Percentiles rank a stretch among this genome's conserved stretches.
Evolutionary conservation across 768 basidiomycete genomes (phyloP).

Genomic region (Lactarius psammicola): DNA sequence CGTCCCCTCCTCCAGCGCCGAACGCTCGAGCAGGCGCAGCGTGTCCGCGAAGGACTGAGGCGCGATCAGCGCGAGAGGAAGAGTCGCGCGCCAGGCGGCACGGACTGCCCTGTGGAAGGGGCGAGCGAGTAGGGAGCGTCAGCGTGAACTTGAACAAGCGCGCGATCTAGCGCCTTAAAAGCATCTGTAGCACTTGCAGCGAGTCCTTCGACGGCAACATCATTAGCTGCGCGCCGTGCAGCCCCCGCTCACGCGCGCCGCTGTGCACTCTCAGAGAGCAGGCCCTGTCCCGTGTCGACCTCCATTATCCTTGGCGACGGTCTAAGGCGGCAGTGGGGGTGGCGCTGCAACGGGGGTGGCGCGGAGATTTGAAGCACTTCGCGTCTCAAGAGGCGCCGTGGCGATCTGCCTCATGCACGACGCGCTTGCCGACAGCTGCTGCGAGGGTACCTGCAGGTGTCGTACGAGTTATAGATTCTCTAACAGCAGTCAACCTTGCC

Average conservation of each 20-base stretch:
- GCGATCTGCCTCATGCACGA: conserved; percentile 68
- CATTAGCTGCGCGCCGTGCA: conserved; percentile 30
- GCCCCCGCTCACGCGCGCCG: conserved; percentile 60
- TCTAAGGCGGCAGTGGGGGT: conserved; percentile 27
- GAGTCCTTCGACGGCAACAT: not conserved
- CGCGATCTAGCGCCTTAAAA: conserved; percentile 17
- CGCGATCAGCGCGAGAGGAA: conserved; percentile 25
- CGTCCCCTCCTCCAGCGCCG: too few relatives aligned
- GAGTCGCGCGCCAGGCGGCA: conserved; percentile 14
- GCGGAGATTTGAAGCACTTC: conserved; percentile 29
- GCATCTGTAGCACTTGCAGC: conserved; percentile 27
- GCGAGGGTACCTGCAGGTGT: conserved; percentile 10
- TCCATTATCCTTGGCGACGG: conserved; percentile 67
- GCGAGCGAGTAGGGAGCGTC: too few relatives aligned
- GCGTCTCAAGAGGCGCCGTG: conserved; percentile 32
- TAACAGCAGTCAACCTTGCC: too few relatives aligned
- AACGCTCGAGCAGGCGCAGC: conserved; percentile 52
- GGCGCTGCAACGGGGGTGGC: conserved; percentile 12
- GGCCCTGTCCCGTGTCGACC: conserved; percentile 70
- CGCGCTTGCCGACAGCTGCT: conserved; percentile 67
- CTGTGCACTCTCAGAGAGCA: conserved; percentile 71
- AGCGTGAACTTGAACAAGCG: conserved; percentile 19
- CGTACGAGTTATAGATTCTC: too few relatives aligned
- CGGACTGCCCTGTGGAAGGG: conserved; percentile 17
- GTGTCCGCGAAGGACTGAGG: conserved; percentile 27